Evolutionary conservation across 108 stramenopile genomes (phyloP).

Genomic region (Fragilaria crotonensis): DNA sequence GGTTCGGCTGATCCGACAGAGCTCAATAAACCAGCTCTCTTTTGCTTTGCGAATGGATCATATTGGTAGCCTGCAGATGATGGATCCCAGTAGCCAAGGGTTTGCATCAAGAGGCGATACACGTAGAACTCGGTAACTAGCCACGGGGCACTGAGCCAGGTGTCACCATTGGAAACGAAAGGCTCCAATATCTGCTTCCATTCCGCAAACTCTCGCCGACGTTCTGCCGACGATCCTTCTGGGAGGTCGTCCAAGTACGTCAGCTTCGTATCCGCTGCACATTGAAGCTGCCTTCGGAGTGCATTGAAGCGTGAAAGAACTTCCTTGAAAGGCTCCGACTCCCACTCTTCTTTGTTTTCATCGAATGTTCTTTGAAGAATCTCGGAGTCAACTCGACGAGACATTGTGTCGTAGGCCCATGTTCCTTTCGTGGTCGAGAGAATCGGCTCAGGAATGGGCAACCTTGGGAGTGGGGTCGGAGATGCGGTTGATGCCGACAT

Average conservation of each 20-base stretch:
- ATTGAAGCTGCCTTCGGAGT: constrained; percentile 64
- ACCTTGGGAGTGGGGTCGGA: constrained; percentile 60
- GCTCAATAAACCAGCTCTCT: constrained; percentile 62
- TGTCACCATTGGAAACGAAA: constrained; percentile 51
- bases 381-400: constrained; percentile 83
- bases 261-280: constrained; percentile 50
- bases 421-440: constrained; percentile 72
- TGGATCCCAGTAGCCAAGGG: constrained; percentile 73
- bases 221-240: constrained; percentile 29
- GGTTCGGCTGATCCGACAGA: constrained; percentile 62
- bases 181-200: constrained; percentile 79
- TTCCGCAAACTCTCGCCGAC: constrained; percentile 43
- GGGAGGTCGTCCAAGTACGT: constrained; percentile 48
- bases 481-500: no score
- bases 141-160: constrained; percentile 95
- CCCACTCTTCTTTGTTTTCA: constrained; percentile 64
- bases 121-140: constrained; percentile 93
- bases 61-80: constrained; percentile 59
- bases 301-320: constrained; percentile 49
- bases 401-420: constrained; percentile 97
- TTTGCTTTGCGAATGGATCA: constrained; percentile 84
- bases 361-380: constrained; percentile 87
- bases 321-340: constrained; percentile 31
- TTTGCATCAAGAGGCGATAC: constrained; percentile 80
- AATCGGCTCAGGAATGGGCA: constrained; percentile 65